Evolutionary conservation across 2,329 filamentous ascomycete species (phyloP), one percentile per base, ranked within the genome.

Genomic region (Colletotrichum liriopes): DNA sequence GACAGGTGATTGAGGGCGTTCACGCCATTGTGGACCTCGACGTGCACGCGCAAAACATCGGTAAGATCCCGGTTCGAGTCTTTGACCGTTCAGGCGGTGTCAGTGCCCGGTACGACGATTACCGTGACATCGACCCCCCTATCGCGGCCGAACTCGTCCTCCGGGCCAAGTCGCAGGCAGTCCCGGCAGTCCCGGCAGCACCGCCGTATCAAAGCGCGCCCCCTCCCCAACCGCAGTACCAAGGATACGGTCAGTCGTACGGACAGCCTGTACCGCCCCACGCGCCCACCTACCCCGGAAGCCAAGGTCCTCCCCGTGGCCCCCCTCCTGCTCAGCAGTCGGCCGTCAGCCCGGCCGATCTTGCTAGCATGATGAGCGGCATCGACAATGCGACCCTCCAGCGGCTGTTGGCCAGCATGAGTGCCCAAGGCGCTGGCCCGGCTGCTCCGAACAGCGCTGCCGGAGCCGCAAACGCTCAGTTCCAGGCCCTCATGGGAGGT

Each of bases 1-100:
- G 93, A 64, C 94, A 98, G 79, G 93, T 97, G 47, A 85, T 95
- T 14, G 95, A 98, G 81, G 96, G 96, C 23, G 96, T 98, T 1
- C 89, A 94, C 63, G 96, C 93, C 11, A 93, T 98, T 18, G 91
- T 94, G 6, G 92, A 94, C 77, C 88, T 98, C 18, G 91, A 93
- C 72, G 86, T 90, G 62, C 86, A 87, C 56, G 90, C 94, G 29
- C 93, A 97, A 77, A 86, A 87, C 43, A 88, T 88, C 1, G 91
- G 91, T 74, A 95, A 92, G 79, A 93, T 98, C 62, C 90, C 93
- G 0, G 84, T 98, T 3, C 94, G 96, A 77, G 90, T 97, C 7
- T 98, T 98, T 78, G 93, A 97, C 81, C 92, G 95, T 35, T 92
- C 90, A 51, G 88, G 86, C 12, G 94, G 93, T n/a, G 86, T 86